Evolutionary conservation across 179 eudicot genomes (phyloP), one percentile per base, ranked within the genome.

Genomic region (Beta macrorhiza): DNA sequence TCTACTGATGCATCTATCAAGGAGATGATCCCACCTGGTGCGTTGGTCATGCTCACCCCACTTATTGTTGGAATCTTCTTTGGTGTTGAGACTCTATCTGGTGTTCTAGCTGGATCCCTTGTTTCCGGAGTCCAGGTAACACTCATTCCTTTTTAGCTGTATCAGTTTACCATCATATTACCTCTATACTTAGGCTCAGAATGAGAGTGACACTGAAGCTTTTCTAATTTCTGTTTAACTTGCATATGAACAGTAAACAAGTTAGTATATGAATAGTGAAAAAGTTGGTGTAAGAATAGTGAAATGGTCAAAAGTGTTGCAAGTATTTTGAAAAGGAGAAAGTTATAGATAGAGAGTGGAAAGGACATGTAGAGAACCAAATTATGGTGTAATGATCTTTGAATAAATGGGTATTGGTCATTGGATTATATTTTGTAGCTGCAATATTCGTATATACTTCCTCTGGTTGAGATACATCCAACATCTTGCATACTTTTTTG

Each of bases 81-180:
- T 74, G 98, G 98, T 12, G 97, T 94, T 4, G 97, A 91, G 80
- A 94, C 98, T 19, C 89, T 94, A 51, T 91, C 98, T 76, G 98
- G 98, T 78, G 96, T 94, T 75, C 96, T 94, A 74, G 98, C 98
- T 53, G 98, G 98, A 76, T 88, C 98, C 45, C 97, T 94, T 5
- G 94, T 94, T 70, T 94, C 98, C 52, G 98, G 98, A 80, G 98
- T 94, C 20, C 98, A 94, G 98, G 98, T 94, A 83, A 77, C 44
- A 0, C 16, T 55, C 37, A 12, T 32, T 56, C 12, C 56, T n/a
- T n/a, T n/a, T n/a, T n/a, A n/a, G n/a, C n/a, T 7, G 42, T 44
- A 15, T 69, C 10, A 9, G 14, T n/a, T 20, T 51, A 20, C 58
- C 74, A 70, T 44, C 45, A 70, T 45, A 13, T 11, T 25, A 49